Evolutionary conservation across 441 rosid genomes (phyloP).

Genomic region (Populus hybrid): DNA sequence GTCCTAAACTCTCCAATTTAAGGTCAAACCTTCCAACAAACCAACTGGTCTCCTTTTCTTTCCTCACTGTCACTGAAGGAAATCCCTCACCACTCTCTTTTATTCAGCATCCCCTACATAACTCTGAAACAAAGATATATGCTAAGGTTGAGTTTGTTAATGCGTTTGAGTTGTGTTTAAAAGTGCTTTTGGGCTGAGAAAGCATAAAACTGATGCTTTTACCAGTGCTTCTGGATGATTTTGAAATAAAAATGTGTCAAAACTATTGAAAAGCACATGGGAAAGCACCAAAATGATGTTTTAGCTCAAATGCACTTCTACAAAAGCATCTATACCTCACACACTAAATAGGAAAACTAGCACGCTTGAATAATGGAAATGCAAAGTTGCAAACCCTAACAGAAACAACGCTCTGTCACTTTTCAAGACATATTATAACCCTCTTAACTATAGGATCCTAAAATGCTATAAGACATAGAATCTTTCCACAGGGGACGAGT

Average conservation of each 20-base stretch:
- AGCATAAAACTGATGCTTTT: not conserved
- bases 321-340: not conserved
- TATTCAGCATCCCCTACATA: not conserved
- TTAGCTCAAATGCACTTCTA: not conserved
- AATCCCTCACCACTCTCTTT: not conserved
- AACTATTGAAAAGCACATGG: not conserved
- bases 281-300: not conserved
- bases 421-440: not conserved
- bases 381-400: not conserved
- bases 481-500: not conserved
- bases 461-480: not conserved
- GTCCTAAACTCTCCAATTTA: too few relatives aligned
- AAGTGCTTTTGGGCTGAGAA: not conserved
- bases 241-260: not conserved
- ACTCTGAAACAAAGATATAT: not conserved
- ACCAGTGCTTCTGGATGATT: not conserved
- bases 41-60: not conserved
- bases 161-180: not conserved
- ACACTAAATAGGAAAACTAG: not conserved
- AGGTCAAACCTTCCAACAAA: not conserved
- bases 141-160: not conserved
- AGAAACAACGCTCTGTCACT: not conserved
- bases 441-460: not conserved
- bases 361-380: not conserved
- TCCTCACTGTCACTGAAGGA: not conserved